Conservation (phyloP, 345 rosid species). For the Camelina laxa region DNA sequence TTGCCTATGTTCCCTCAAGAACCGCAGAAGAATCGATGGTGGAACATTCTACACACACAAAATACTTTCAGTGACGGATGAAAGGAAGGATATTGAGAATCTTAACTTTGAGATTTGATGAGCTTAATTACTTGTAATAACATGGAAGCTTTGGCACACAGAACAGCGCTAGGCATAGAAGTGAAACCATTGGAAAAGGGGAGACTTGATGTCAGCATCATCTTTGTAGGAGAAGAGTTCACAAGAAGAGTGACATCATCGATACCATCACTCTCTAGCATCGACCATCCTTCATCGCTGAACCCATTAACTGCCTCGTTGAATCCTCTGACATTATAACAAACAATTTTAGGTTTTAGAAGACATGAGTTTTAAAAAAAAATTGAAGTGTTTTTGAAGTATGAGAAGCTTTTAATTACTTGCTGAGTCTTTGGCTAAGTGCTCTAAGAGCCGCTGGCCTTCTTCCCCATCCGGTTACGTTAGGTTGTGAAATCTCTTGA, state of each 20-base stretch:
- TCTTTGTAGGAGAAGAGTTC: conserved; percentile 85
- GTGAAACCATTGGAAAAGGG: conserved; percentile 74
- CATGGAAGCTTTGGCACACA: conserved; percentile 98
- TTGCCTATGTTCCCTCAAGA: conserved; percentile 93
- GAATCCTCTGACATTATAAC: conserved; percentile 67
- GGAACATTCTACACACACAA: conserved; percentile 78
- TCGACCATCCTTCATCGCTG: conserved; percentile 92
- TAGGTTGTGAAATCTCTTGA: conserved; percentile 92
- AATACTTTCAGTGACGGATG: background rate
- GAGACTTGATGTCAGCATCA: conserved; percentile 69
- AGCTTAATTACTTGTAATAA: conserved; percentile 68
- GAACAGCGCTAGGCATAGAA: conserved; percentile 71
- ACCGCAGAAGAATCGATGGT: conserved; percentile 86
- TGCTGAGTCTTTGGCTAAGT: conserved; percentile 88
- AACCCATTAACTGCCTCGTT: conserved; percentile 97
- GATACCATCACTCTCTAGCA: conserved; percentile 89
- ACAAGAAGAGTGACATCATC: conserved; percentile 94
- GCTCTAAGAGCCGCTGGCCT: conserved; percentile 94
- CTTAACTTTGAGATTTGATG: conserved; percentile 1
- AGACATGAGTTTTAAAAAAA: background rate
- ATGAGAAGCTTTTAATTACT: conserved; percentile 44
- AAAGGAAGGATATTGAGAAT: background rate
- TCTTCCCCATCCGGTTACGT: conserved; percentile 83
- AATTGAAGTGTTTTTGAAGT: conserved; percentile 28
- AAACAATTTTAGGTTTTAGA: conserved; percentile 7